Evolutionary conservation across 768 basidiomycete species (phyloP), one percentile per base, ranked within the genome.

Genomic region (Tulasnella calospora): DNA sequence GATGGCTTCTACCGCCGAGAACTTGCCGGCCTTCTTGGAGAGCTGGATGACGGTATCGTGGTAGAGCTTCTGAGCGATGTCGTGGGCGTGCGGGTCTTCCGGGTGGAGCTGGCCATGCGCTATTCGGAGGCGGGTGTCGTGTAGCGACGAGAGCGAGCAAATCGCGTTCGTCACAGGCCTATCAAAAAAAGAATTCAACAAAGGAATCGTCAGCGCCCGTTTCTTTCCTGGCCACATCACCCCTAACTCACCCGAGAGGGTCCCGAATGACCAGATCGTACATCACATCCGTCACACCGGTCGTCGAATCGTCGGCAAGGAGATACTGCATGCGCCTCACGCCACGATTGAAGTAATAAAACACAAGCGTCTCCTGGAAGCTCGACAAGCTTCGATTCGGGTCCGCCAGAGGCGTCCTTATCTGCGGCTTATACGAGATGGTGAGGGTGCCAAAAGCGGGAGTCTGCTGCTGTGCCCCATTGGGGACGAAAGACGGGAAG

Each of bases 131-230:
- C 88, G 88, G 79, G 88, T 89, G 81, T 88, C 88, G 83, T 94
- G 92, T 55, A 93, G 86, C 81, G 89, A 89, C 61, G 92, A 89
- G 71, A 94, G 86, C n/a, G 93, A 92, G 83, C 90, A 92, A 46
- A 93, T 87, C 7, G 92, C 90, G 83, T 90, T 89, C 7, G 92
- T 89, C 61, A 93, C 88, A 2, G 92, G 88, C n/a, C 77, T 78
- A 44, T 33, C 30, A 44, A 51, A 51, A 51, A 21, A 41, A 77
- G 35, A 23, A 71, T n/a, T n/a, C 71, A 71, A 27, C 40, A 35
- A 73, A 69, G 57, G 27, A 33, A 9, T 30, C 47, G 57, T 77
- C 77, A 78, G 77, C 74, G 47, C 74, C 38, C 23, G 12, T 27
- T 7, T 41, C 19, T 21, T 33, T 27, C 38, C 70, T 36, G 35